Evolutionary conservation across 495 filamentous ascomycete species (phyloP), one percentile per base, ranked within the genome.

Genomic region (Tuber aestivum): DNA sequence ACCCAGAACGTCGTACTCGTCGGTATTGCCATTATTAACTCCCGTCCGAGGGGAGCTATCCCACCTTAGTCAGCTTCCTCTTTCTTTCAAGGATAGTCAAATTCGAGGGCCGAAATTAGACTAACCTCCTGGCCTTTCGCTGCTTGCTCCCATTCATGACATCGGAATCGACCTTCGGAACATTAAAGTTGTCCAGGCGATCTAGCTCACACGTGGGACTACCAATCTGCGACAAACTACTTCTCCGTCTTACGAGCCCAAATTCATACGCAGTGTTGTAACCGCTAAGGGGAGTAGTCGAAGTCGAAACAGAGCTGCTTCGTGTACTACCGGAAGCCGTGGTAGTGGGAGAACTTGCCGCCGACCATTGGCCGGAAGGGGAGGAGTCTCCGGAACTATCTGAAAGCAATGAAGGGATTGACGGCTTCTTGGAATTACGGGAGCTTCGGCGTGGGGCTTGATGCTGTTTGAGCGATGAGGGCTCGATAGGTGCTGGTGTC

Each of bases 1-100:
- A 44, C 82, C 82, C 41, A 83, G 81, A 71, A 83, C 78, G 72
- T 83, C 82, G 40, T 83, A 83, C 72, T 80, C 82, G 38, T 83
- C 82, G 44, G 79, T 76, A 40, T 77, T 76, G 70, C 37, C 27
- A 38, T 76, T 70, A 41, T 74, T 77, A 72, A 72, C 72, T 32
- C 42, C 72, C 37, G 81, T 78, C 73, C 81, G 81, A 32, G 81
- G 80, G 70, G 81, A 82, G 74, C 81, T 83, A 61, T 77, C 65
- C 70, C 74, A 74, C 69, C 61, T 44, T 21, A 75, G 79, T 81
- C 75, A 81, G 79, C 69, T 80, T 80, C 78, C 73, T 78, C 77
- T 27, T 81, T 74, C 71, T 80, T 37, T 7, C 32, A 32, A 32
- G 56, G 56, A 35, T 65, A 65, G 56, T 35, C 56, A 35, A 81